Base-by-base conservation (phyloP, 768 basidiomycete species). In the Leccinum incarnatum region DNA sequence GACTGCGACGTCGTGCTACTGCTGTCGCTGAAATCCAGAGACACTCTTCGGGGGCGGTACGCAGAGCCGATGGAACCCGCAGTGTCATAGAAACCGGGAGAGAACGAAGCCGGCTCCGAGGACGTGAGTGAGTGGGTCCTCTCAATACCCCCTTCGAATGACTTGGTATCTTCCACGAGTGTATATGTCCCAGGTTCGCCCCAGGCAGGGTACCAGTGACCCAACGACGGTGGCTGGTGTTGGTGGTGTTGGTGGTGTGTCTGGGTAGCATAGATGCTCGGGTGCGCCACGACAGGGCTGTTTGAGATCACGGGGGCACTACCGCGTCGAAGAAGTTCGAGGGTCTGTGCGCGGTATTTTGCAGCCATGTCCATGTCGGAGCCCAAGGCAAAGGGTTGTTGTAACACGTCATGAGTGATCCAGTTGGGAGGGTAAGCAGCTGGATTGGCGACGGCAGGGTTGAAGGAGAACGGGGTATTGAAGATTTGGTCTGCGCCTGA, bases 281-380 rank as follows among this genome's bases (percentile, higher is more conserved):
- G 62, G 6, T 65, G 49, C 45, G 60, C 25, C 17, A 34, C 48
- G 5, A 65, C 5, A 3, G 62, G 30, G 40, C 40, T n/a, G n/a
- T n/a, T 40, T n/a, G 40, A n/a, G 40, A 40, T 40, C 9, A 40
- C n/a, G 40, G 40, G 40, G 45, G 53, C 60, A 34, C 74, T 74
- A 1, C 67, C 57, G 15, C 74, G 77, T n/a, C 73, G 72, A 51
- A 81, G 61, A 5, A 78, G 53, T 11, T 85, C 83, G n/a, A 40
- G 17, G 1, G 76, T 70, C 55, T 83, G 78, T 1, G 74, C 70
- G 6, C 80, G 76, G 62, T 81, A 84, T 56, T 81, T 81, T 11
- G 74, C 74, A 19, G 76, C 58, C 62, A 79, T 75, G 36, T 86
- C 84, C 0, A 72, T n/a, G 37, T 69, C 68, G 12, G 66, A 57